Base-by-base conservation (phyloP, 495 filamentous ascomycete genomes). In the Wilcoxina mikolae region DNA sequence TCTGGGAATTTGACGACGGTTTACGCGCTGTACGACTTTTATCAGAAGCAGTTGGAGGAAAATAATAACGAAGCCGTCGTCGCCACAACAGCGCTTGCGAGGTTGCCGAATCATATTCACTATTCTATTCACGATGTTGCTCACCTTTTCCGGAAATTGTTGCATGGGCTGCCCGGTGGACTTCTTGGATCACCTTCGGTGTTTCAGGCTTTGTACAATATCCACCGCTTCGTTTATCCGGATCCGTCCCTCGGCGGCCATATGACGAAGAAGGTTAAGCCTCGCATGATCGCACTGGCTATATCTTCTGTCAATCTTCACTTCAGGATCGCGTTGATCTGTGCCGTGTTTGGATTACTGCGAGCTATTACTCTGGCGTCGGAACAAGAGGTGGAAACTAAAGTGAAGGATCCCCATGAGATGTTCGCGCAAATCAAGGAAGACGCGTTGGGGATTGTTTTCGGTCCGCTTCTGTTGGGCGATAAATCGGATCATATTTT, bases 151-250 rank as follows among this genome's bases (percentile, higher is more conserved):
- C 87, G 85, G 61, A 76, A 74, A 25, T 68, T 91, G 4, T 67
- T 91, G 15, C 72, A 76, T 5, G 82, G 81, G 3, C 67, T 91
- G 1, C 85, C 85, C 0, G 80, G 78, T 1, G 85, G 85, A 1
- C 79, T 90, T 33, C 69, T 91, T 10, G 85, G 85, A 12, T 83
- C 81, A 23, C 60, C 76, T 31, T 67, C 71, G 22, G 65, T 88
- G 23, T 88, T 86, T 56, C 76, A 81, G 44, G 73, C 76, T 2
- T 60, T 90, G 12, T 75, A 80, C 24, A 72, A 73, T 27, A 81
- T 91, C 28, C 75, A 78, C 41, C 69, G 69, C 27, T 75, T 79
- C 42, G 70, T 76, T 15, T 69, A 73, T 53, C 68, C 67, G 0
- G 73, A 74, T 45, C 68, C 72, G 1, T 75, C 77, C 44, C 64